These are phyloP conservation scores for Melaleuca quinquenervia DNA, from an alignment of 345 rosid species.

Conservation along the genomic window DNA sequence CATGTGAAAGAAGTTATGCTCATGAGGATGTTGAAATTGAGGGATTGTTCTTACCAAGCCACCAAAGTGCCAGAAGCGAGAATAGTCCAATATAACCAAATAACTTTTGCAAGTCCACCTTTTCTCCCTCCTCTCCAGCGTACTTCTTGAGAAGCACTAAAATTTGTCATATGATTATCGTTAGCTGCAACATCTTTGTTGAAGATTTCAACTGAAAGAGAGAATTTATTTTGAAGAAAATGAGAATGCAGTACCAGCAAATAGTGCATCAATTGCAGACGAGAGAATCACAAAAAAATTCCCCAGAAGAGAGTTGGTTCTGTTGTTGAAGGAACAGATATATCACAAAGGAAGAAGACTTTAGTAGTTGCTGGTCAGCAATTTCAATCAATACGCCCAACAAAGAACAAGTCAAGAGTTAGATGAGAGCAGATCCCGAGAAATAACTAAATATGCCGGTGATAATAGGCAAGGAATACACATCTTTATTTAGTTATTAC, in stretches of 20 bases:
- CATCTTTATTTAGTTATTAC: too few species aligned
- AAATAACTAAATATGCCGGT: too few species aligned
- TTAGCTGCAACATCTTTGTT: neutral
- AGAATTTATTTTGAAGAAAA: neutral
- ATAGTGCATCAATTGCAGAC: conserved; percentile 22
- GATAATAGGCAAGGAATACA: too few species aligned
- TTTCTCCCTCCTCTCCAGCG: conserved; percentile 26
- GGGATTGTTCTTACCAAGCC: conserved; percentile 16
- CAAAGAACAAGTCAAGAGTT: too few species aligned
- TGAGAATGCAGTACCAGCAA: conserved; percentile 13
- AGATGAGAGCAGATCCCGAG: too few species aligned
- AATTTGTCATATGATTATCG: neutral
- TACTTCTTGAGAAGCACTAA: conserved; percentile 34
- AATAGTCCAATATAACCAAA: conserved; percentile 32
- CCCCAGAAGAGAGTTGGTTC: conserved; percentile 18
- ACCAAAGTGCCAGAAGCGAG: conserved; percentile 19
- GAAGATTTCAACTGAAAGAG: neutral
- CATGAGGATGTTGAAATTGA: neutral
- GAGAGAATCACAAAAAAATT: conserved; percentile 32
- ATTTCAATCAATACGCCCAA: too few species aligned
- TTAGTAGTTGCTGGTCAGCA: too few species aligned
- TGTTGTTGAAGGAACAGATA: neutral
- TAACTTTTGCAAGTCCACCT: conserved; percentile 32
- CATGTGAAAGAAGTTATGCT: too few species aligned
- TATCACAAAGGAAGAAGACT: neutral